Conservation (phyloP, 1,139 yeast genomes). For the Blastobotrys serpentis region DNA sequence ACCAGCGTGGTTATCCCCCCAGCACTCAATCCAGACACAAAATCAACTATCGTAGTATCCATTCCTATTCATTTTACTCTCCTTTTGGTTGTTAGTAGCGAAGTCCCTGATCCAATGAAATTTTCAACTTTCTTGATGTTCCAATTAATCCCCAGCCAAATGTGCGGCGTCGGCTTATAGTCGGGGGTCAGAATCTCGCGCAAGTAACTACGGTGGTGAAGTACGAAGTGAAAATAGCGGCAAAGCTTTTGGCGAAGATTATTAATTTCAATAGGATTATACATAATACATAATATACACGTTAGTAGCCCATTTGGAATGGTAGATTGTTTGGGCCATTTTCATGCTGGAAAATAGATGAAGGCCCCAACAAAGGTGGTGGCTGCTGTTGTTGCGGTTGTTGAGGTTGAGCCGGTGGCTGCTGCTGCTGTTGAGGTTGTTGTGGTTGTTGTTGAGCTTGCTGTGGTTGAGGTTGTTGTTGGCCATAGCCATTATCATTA, state of each 20-base stretch:
- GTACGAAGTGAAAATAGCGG: too few species aligned
- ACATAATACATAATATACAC: neutral
- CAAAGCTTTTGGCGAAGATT: too few species aligned
- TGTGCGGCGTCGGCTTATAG: too few species aligned
- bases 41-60: slow-evolving; percentile 41
- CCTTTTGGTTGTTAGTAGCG: neutral
- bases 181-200: too few species aligned
- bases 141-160: neutral
- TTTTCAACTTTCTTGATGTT: neutral
- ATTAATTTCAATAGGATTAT: too few species aligned
- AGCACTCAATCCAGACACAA: slow-evolving; percentile 75
- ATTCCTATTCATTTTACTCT: slow-evolving; percentile 1
- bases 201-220: too few species aligned
- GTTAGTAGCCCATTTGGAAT: slow-evolving; percentile 28
- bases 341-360: slow-evolving; percentile 12
- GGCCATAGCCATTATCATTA: slow-evolving; percentile 8
- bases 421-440: neutral
- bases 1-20: slow-evolving; percentile 77
- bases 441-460: slow-evolving; percentile 12
- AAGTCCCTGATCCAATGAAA: slow-evolving; percentile 2
- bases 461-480: slow-evolving; percentile 11
- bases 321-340: slow-evolving; percentile 17
- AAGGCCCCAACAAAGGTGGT: slow-evolving; percentile 4
- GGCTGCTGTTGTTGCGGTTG: slow-evolving; percentile 3
- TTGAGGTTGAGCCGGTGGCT: neutral